phyloP scores from a whole-genome alignment of 805 yeast genomes.

The Zygoascus tannicola region DNA sequence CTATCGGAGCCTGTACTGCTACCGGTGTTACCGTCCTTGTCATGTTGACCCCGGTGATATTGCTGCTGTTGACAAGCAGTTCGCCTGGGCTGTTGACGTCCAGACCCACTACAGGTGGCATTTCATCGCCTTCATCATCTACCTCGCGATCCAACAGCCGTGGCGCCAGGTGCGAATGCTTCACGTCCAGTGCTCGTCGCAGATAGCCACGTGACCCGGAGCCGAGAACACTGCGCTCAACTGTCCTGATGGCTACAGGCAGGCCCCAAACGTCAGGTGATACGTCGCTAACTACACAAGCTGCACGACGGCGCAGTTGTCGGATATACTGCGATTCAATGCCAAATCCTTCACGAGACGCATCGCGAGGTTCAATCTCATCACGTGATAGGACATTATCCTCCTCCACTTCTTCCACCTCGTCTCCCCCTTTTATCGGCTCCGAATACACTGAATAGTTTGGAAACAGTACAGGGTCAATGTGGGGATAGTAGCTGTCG shows the following conservation, averaged over 20 bases:
- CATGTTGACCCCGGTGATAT: slow-evolving; percentile 4
- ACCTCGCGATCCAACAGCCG: slow-evolving; percentile 67
- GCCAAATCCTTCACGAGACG: slow-evolving; percentile 19
- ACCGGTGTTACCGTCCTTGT: neutral
- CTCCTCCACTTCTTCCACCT: neutral
- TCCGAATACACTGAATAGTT: neutral
- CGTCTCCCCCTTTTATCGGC: neutral
- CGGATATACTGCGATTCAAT: slow-evolving; percentile 26
- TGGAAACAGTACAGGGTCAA: neutral
- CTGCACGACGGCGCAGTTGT: slow-evolving; percentile 20
- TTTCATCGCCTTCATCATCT: slow-evolving; percentile 46
- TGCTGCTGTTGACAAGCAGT: slow-evolving; percentile 1
- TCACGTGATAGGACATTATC: neutral
- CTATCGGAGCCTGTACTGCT: neutral
- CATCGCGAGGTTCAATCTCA: neutral
- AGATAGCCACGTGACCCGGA: slow-evolving; percentile 23
- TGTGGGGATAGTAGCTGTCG: neutral
- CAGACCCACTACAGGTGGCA: slow-evolving; percentile 3
- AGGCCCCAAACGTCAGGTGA: slow-evolving; percentile 23
- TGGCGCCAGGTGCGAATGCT: slow-evolving; percentile 38
- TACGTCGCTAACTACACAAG: slow-evolving; percentile 24
- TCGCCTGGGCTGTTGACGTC: slow-evolving; percentile 5
- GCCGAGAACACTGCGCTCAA: slow-evolving; percentile 6
- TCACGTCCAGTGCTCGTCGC: slow-evolving; percentile 30
- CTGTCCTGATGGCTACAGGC: slow-evolving; percentile 22